These are phyloP conservation scores for Dictyostelium firmibasis DNA, from an alignment of 78 protist species.

Conservation along the genomic window DNA sequence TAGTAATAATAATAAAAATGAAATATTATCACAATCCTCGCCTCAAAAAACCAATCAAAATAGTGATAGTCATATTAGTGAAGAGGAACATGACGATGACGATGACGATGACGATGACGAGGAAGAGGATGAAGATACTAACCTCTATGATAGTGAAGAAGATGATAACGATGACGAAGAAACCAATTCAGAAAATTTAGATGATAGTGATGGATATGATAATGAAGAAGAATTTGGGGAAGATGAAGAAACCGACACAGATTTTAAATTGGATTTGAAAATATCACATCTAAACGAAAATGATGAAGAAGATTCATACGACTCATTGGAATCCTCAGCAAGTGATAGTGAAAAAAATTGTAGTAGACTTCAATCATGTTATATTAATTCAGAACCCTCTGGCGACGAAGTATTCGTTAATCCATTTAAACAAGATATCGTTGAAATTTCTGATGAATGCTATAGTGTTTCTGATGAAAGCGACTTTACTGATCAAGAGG, in stretches of 20 bases:
- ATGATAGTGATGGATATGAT: not conserved
- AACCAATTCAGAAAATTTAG: not conserved
- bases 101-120: not conserved
- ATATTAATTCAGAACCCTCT: constrained; percentile 67
- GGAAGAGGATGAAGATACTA: not conserved
- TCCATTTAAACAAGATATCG: constrained; percentile 47
- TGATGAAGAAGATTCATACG: constrained; percentile 13
- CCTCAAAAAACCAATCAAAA: not conserved
- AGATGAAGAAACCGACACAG: not conserved
- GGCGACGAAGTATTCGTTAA: constrained; percentile 58
- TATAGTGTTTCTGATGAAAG: constrained; percentile 4
- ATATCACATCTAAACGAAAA: not conserved
- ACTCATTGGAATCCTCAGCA: not conserved
- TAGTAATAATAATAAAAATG: not conserved
- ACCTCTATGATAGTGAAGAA: not conserved
- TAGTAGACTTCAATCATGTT: constrained; percentile 32
- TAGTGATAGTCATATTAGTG: no score
- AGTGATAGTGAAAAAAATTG: not conserved
- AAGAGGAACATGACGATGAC: not conserved
- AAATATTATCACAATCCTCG: not conserved
- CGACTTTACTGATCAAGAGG: constrained; percentile 21
- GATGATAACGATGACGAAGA: not conserved
- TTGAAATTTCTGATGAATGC: constrained; percentile 6
- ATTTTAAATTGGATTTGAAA: not conserved
- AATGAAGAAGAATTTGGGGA: constrained; percentile 1